phyloP scores from a whole-genome alignment of 2,329 filamentous ascomycete genomes.

The Ophiostoma pallidulum region DNA sequence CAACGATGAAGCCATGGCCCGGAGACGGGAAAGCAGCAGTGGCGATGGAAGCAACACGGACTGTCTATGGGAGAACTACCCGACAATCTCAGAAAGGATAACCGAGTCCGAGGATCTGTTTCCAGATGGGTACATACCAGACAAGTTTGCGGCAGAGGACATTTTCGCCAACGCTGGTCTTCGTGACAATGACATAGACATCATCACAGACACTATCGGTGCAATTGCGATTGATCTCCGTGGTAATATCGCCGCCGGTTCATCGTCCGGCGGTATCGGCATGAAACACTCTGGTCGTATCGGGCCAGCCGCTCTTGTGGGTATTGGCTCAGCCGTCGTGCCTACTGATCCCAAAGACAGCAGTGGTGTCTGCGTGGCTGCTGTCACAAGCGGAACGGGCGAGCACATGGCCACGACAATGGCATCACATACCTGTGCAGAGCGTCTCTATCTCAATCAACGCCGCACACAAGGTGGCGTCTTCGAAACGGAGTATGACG shows the following conservation, averaged over 20 bases:
- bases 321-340: constrained; percentile 83
- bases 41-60: constrained; percentile 12
- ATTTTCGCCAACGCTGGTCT: not conserved
- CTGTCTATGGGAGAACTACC: not conserved
- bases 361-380: constrained; percentile 62
- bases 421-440: constrained; percentile 78
- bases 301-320: constrained; percentile 86
- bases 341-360: constrained; percentile 63
- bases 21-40: constrained; percentile 1
- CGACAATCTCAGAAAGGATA: not conserved
- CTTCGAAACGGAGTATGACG: constrained; percentile 61
- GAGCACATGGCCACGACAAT: constrained; percentile 97
- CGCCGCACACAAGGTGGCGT: constrained; percentile 50
- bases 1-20: not conserved
- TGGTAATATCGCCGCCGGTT: constrained; percentile 85
- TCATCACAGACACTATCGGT: constrained; percentile 85
- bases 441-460: constrained; percentile 67
- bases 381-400: constrained; percentile 87
- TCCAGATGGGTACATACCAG: not conserved
- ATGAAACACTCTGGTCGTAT: constrained; percentile 94
- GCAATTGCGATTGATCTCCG: constrained; percentile 83
- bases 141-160: not conserved
- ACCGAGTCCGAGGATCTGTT: not conserved
- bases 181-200: constrained; percentile 29
- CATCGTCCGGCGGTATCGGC: constrained; percentile 93